Evolutionary conservation across 2,329 filamentous ascomycete genomes (phyloP).

Genomic region (Graphium sp.): DNA sequence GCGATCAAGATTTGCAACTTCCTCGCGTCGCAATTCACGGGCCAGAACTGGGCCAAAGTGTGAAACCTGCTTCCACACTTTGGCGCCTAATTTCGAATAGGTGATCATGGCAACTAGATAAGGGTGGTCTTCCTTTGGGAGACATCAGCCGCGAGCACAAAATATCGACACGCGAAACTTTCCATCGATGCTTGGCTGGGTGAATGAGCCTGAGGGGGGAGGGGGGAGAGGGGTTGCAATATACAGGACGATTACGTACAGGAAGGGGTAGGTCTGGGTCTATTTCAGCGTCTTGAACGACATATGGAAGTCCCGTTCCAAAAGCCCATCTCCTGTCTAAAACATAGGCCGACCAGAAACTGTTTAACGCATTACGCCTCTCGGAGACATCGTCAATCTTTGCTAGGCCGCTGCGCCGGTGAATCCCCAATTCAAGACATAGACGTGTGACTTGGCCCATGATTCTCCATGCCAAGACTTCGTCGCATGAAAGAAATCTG

Average conservation of each 20-base stretch:
- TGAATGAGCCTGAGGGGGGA: too few species aligned
- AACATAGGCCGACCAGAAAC: slow-evolving; percentile 79
- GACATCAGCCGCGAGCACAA: slow-evolving; percentile 7
- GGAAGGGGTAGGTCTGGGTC: slow-evolving; percentile 66
- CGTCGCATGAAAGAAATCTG: slow-evolving; percentile 73
- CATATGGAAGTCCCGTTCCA: slow-evolving; percentile 75
- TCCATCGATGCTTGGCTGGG: too few species aligned
- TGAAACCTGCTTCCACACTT: slow-evolving; percentile 70
- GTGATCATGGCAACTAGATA: slow-evolving; percentile 74
- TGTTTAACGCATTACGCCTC: slow-evolving; percentile 47
- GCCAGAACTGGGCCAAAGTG: slow-evolving; percentile 45
- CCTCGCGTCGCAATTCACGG: slow-evolving; percentile 49
- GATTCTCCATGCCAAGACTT: slow-evolving; percentile 71
- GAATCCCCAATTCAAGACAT: slow-evolving; percentile 69
- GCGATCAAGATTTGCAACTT: slow-evolving; percentile 67
- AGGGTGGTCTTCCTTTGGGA: slow-evolving; percentile 31
- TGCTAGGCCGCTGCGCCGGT: slow-evolving; percentile 57
- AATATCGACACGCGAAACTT: too few species aligned
- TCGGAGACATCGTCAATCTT: slow-evolving; percentile 54
- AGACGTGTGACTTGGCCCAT: slow-evolving; percentile 70
- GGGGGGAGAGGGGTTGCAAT: too few species aligned
- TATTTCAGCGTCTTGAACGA: slow-evolving; percentile 72
- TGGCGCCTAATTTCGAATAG: slow-evolving; percentile 69
- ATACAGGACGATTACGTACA: slow-evolving; percentile 36
- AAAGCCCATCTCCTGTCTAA: slow-evolving; percentile 80